Conservation (phyloP, 2,329 filamentous ascomycete genomes). For the Penicillium sp. region DNA sequence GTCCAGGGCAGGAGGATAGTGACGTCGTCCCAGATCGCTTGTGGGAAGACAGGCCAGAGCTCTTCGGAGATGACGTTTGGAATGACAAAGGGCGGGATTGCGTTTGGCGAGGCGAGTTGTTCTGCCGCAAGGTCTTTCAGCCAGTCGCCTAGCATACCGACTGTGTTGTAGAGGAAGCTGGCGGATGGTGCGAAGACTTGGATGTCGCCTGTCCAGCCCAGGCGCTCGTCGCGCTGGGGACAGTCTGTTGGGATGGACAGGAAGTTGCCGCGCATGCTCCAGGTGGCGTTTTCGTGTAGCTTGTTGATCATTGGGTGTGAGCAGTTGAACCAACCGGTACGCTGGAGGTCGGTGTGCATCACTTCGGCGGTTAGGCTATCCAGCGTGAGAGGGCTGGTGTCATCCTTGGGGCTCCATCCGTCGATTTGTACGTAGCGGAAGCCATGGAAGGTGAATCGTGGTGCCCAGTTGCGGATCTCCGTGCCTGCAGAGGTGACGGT, state of each 20-base stretch:
- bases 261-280: slow-evolving; percentile 63
- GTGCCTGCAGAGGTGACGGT: slow-evolving; percentile 38
- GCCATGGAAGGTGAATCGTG: slow-evolving; percentile 56
- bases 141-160: slow-evolving; percentile 56
- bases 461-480: slow-evolving; percentile 42
- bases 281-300: slow-evolving; percentile 57
- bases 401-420: slow-evolving; percentile 15
- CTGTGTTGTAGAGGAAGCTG: slow-evolving; percentile 57
- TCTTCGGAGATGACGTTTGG: slow-evolving; percentile 24
- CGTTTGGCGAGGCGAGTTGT: slow-evolving; percentile 28
- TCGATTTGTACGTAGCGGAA: slow-evolving; percentile 50
- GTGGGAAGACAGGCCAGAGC: slow-evolving; percentile 17
- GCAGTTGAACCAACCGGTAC: slow-evolving; percentile 54
- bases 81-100: slow-evolving; percentile 37
- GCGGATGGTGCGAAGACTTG: slow-evolving; percentile 55
- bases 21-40: slow-evolving; percentile 46
- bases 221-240: slow-evolving; percentile 57
- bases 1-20: slow-evolving; percentile 40
- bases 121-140: slow-evolving; percentile 50
- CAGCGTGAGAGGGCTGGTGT: not conserved
- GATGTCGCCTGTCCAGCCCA: slow-evolving; percentile 58
- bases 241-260: slow-evolving; percentile 61
- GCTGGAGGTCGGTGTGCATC: slow-evolving; percentile 56
- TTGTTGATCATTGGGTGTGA: slow-evolving; percentile 57
- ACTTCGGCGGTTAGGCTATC: slow-evolving; percentile 28